phyloP scores from a whole-genome alignment of 2,329 filamentous ascomycete genomes.

The Phaeosphaeria sp. region DNA sequence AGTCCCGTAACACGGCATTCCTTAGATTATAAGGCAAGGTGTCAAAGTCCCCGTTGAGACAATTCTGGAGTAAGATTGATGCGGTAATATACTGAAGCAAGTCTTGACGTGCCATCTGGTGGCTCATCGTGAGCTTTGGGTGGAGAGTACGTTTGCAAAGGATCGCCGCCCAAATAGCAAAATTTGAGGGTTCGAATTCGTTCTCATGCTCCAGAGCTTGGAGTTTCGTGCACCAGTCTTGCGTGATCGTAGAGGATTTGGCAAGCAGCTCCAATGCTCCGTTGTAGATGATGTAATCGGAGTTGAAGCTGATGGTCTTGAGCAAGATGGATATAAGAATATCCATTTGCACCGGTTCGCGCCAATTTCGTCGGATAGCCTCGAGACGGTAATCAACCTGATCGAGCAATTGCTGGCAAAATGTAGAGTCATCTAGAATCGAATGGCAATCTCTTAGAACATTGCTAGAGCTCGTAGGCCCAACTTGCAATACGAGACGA shows the following conservation, averaged over 20 bases:
- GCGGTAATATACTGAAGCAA: too few species aligned
- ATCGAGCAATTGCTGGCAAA: constrained; percentile 57
- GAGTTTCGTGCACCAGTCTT: constrained; percentile 61
- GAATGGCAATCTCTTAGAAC: constrained; percentile 57
- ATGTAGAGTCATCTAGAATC: constrained; percentile 57
- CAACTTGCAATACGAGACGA: constrained; percentile 62
- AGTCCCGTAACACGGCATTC: constrained; percentile 55
- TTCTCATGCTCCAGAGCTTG: constrained; percentile 41
- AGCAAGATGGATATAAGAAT: constrained; percentile 60
- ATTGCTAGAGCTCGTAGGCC: constrained; percentile 50
- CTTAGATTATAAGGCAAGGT: constrained; percentile 44
- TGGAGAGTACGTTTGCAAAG: constrained; percentile 59
- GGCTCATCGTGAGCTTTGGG: neutral
- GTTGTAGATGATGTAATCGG: constrained; percentile 13
- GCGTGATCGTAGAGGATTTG: constrained; percentile 52
- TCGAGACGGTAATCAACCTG: constrained; percentile 57
- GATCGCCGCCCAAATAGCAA: constrained; percentile 62
- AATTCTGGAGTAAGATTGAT: constrained; percentile 58
- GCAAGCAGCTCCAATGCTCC: constrained; percentile 45
- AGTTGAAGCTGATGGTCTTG: constrained; percentile 44
- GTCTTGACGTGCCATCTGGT: neutral
- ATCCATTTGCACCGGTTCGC: constrained; percentile 66
- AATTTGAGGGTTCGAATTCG: constrained; percentile 26
- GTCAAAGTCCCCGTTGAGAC: constrained; percentile 47
- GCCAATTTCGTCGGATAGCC: constrained; percentile 62